phyloP scores from a whole-genome alignment of 2,329 filamentous ascomycete genomes.

The Exophiala lecanii-corni region DNA sequence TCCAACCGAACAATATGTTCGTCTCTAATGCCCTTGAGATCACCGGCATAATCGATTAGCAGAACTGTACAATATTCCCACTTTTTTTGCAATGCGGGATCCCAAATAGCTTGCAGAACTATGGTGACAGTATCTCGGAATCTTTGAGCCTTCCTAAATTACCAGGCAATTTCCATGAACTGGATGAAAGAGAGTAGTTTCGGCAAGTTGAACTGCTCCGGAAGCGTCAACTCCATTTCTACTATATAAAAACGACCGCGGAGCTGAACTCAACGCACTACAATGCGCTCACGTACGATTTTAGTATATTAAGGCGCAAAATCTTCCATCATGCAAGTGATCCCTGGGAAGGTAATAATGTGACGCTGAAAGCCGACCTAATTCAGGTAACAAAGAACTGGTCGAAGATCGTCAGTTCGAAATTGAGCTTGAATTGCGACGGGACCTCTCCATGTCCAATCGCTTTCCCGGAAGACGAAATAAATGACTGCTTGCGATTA shows the following conservation, averaged over 20 bases:
- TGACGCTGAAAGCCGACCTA: too few relatives aligned
- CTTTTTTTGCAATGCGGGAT: conserved; percentile 36
- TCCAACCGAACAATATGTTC: conserved; percentile 31
- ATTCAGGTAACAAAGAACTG: too few relatives aligned
- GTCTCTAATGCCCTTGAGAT: conserved; percentile 31
- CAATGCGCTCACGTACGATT: too few relatives aligned
- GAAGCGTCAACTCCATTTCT: too few relatives aligned
- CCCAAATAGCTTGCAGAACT: conserved; percentile 39
- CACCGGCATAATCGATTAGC: conserved; percentile 40
- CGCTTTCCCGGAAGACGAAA: conserved; percentile 14
- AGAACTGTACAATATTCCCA: conserved; percentile 36
- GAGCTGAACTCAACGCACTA: too few relatives aligned
- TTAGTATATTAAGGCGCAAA: too few relatives aligned
- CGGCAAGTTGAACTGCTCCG: neutral
- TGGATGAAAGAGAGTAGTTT: conserved; percentile 1
- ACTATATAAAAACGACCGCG: too few relatives aligned
- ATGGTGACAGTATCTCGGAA: conserved; percentile 27
- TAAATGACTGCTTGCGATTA: conserved; percentile 18
- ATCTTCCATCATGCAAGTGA: too few relatives aligned
- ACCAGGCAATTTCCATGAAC: conserved; percentile 1
- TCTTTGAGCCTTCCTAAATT: conserved; percentile 9
- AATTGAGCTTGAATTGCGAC: too few relatives aligned
- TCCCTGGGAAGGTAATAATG: too few relatives aligned
- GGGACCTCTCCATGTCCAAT: conserved; percentile 22
- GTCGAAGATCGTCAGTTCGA: too few relatives aligned